These are phyloP conservation scores for Paecilomyces dactylethromorphus DNA, from an alignment of 2,329 filamentous ascomycete species.

Conservation along the genomic window DNA sequence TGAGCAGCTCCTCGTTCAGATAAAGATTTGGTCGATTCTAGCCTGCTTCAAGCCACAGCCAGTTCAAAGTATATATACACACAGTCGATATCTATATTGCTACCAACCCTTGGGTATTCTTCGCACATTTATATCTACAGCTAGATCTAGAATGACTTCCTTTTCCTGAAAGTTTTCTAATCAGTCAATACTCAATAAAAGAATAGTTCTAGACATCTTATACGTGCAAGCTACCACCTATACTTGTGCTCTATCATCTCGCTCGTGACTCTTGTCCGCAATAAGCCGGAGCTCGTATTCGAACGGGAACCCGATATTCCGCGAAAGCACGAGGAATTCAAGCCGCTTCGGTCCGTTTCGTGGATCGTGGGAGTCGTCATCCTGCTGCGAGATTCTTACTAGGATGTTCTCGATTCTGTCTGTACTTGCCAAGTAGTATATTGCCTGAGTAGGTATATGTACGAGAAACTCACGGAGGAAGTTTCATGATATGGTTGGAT, in stretches of 20 bases:
- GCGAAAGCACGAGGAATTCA: background rate
- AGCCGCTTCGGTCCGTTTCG: background rate
- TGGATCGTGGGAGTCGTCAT: background rate
- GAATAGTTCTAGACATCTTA: no score
- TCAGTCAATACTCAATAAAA: no score
- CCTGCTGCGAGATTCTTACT: background rate
- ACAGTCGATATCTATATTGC: no score
- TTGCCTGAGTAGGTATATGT: background rate
- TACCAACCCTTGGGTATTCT: no score
- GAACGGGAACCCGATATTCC: background rate
- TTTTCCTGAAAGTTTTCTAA: no score
- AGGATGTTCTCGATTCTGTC: background rate
- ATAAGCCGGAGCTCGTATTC: background rate
- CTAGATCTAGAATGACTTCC: no score
- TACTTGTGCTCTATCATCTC: background rate
- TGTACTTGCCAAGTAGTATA: no score
- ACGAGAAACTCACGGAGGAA: no score
- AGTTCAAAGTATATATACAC: no score
- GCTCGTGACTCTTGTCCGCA: background rate
- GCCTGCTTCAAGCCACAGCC: background rate
- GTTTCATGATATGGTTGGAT: no score
- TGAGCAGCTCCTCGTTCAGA: background rate
- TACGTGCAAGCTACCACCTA: no score
- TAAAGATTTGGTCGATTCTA: background rate
- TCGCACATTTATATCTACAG: no score